Percentiles rank a stretch among this genome's conserved stretches.
Evolutionary conservation across 371 early-diverging fungal species (phyloP).

Genomic region (Funneliformis caledonium): DNA sequence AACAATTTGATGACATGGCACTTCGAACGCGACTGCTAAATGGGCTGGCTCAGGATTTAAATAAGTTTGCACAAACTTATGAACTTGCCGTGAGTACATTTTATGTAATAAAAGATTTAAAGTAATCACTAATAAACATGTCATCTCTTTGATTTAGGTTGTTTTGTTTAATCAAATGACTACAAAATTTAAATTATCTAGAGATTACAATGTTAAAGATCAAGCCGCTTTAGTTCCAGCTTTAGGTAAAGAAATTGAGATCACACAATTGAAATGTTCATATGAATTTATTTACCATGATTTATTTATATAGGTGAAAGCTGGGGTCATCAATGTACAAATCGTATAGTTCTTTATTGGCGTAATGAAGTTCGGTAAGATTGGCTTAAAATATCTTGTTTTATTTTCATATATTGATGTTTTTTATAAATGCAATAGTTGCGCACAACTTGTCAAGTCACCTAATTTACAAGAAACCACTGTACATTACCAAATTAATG

Average conservation of each 20-base stretch:
- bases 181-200: conserved; percentile 44
- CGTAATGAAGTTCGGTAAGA: conserved; percentile 45
- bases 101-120: background rate
- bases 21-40: conserved; percentile 54
- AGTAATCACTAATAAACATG: background rate
- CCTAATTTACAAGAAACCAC: conserved; percentile 4
- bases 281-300: background rate
- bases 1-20: conserved; percentile 53
- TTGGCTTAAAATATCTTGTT: background rate
- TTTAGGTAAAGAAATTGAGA: conserved; percentile 41
- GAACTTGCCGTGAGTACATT: conserved; percentile 50
- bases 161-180: conserved; percentile 59
- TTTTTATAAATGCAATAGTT: background rate
- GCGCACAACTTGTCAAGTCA: conserved; percentile 33
- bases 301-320: conserved; percentile 46
- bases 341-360: conserved; percentile 51
- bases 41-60: conserved; percentile 53
- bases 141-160: conserved; percentile 37
- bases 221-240: conserved; percentile 49
- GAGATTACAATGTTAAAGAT: conserved; percentile 30
- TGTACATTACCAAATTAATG: conserved; percentile 27
- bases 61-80: conserved; percentile 51
- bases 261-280: background rate
- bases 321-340: conserved; percentile 54
- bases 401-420: background rate